A percentile compares a stretch with the other conserved stretches of the same genome.
These are phyloP conservation scores for Sphagnum contortum DNA, from an alignment of 225 moss, liverwort and hornwort genomes.

Conservation along the genomic window DNA sequence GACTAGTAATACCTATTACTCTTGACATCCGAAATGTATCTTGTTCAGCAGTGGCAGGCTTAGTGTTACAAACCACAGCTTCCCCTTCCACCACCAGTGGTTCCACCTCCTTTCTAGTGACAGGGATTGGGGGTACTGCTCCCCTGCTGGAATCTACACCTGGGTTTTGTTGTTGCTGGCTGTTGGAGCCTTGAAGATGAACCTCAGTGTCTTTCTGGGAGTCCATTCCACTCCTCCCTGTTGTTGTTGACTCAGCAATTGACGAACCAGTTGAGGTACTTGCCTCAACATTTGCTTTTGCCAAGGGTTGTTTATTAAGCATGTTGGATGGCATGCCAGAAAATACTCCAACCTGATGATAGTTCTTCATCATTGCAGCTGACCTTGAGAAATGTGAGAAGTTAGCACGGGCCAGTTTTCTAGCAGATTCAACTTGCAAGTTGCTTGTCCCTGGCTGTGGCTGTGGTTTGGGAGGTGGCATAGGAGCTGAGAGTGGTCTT, in stretches of 20 bases:
- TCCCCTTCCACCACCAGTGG: slow-evolving; percentile 22
- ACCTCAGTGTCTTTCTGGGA: slow-evolving; percentile 25
- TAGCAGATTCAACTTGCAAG: neutral
- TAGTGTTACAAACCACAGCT: slow-evolving; percentile 15
- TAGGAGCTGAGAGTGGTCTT: neutral
- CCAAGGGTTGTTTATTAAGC: slow-evolving; percentile 25
- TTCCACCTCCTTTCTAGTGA: slow-evolving; percentile 26
- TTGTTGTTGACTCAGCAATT: slow-evolving; percentile 58
- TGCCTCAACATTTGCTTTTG: slow-evolving; percentile 25
- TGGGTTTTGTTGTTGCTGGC: slow-evolving; percentile 23
- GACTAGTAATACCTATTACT: slow-evolving; percentile 19
- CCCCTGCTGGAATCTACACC: slow-evolving; percentile 31
- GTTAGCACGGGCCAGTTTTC: slow-evolving; percentile 40
- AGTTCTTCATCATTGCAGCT: slow-evolving; percentile 42
- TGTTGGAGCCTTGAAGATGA: slow-evolving; percentile 18
- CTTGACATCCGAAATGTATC: slow-evolving; percentile 38
- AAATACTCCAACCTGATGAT: slow-evolving; percentile 41
- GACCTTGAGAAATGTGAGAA: slow-evolving; percentile 69
- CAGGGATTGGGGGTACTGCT: slow-evolving; percentile 20
- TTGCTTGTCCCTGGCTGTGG: slow-evolving; percentile 8
- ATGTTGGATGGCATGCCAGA: slow-evolving; percentile 10
- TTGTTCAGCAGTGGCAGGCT: slow-evolving; percentile 14
- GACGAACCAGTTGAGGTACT: slow-evolving; percentile 64
- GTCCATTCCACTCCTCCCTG: slow-evolving; percentile 21
- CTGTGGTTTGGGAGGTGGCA: slow-evolving; percentile 41